Evolutionary conservation across 176 grass and related monocot genomes (phyloP), one percentile per base, ranked within the genome.

Genomic region (Juncus inflexus): DNA sequence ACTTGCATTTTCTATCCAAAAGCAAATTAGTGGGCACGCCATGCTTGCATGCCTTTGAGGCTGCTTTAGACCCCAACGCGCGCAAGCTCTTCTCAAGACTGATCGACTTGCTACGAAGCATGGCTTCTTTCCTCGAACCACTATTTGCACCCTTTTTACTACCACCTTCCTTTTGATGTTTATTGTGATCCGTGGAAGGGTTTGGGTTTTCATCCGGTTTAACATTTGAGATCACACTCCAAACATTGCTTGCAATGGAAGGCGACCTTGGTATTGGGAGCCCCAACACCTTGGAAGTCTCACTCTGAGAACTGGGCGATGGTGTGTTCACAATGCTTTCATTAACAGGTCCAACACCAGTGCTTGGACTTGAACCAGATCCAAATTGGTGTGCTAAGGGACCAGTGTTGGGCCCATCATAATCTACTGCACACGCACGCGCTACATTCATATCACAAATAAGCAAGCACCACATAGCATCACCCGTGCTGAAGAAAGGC

Each of bases 391-490:
- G 19, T 28, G 19, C 19, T 60, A 49, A 72, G 58, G 74, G 41
- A 7, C 42, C n/a, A 3, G 60, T 35, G 47, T 92, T 86, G 3
- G 54, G 50, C 35, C 54, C 19, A 28, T 47, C 72, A 13, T 83
- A 83, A 14, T 92, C 89, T 75, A 92, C 74, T 19, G 78, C 67
- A 82, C 83, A 90, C 10, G 94, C 89, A 54, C 74, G 69, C 63
- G 78, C 76, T 15, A 90, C 80, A 78, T 84, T 92, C 83, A 91
- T 77, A 36, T 99, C 94, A 9, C 79, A 90, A 69, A 99, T 90
- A 62, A 99, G 94, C 58, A 99, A 70, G 73, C 78, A 82, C 84
- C 87, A 99, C 94, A 92, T 90, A 9, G 79, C 85, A 60, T 99
- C 94, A 8, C 85, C 94, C 2, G 64, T 78, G 42, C 80, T 84